phyloP scores from a whole-genome alignment of 164 flowering plant genomes.

The Vitis rotundifolia region DNA sequence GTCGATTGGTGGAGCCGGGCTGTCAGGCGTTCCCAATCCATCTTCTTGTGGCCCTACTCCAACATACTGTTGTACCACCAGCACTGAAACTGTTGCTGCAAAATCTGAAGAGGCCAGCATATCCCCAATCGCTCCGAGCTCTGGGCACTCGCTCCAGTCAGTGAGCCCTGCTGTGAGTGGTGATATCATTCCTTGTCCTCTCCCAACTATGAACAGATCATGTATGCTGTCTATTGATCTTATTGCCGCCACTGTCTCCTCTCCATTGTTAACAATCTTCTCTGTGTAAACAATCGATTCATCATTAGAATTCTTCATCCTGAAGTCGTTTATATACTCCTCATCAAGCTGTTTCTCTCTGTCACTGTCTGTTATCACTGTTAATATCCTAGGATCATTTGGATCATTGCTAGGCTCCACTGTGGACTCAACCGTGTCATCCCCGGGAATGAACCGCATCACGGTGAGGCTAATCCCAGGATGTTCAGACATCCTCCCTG shows the following conservation, averaged over 20 bases:
- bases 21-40: too few relatives aligned
- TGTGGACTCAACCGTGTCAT: constrained; percentile 8
- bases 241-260: constrained; percentile 31
- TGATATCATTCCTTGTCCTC: constrained; percentile 25
- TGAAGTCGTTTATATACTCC: constrained; percentile 22
- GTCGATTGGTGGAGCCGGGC: too few relatives aligned
- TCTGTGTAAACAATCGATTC: constrained; percentile 21
- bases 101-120: constrained; percentile 35
- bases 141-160: constrained; percentile 48
- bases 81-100: constrained; percentile 31
- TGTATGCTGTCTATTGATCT: constrained; percentile 23
- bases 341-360: constrained; percentile 20
- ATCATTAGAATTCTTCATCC: constrained; percentile 9
- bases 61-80: constrained; percentile 35
- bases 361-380: constrained; percentile 12
- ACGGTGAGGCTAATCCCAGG: constrained; percentile 24
- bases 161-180: constrained; percentile 34
- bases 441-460: constrained; percentile 24
- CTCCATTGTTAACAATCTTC: constrained; percentile 31
- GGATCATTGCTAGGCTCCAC: background rate
- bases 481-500: constrained; percentile 29
- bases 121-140: constrained; percentile 44
- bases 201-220: constrained; percentile 40
- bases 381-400: background rate
- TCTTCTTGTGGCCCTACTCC: constrained; percentile 13